Conservation (phyloP, 2,329 filamentous ascomycete genomes). For the Hawksworthiomyces lignivorus region DNA sequence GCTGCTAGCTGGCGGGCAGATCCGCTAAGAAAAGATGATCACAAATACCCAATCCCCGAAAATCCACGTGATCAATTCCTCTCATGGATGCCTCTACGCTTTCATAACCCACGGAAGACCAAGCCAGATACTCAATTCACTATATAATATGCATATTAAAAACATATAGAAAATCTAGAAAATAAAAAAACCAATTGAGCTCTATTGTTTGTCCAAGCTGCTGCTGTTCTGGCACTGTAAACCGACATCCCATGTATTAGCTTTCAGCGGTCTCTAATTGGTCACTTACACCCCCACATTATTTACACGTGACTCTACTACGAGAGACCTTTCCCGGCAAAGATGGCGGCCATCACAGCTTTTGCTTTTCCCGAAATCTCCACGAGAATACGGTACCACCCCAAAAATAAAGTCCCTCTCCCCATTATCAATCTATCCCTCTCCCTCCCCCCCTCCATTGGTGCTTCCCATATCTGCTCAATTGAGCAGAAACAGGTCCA, state of each 20-base stretch:
- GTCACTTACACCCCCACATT: neutral
- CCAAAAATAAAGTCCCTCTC: neutral
- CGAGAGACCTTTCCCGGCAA: conserved; percentile 9
- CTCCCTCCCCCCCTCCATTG: neutral
- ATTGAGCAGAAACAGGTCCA: conserved; percentile 4
- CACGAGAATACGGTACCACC: conserved; percentile 12
- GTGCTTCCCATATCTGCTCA: conserved; percentile 5
- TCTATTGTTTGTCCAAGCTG: no score
- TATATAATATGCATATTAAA: no score
- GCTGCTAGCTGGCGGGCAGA: no score
- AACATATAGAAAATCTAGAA: no score
- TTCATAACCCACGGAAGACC: no score
- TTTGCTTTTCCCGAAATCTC: conserved; percentile 12
- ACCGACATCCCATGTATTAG: conserved; percentile 17
- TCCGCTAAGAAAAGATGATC: no score
- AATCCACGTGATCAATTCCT: no score
- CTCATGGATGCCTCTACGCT: no score
- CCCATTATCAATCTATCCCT: neutral
- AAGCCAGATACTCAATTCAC: no score
- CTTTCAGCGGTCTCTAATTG: conserved; percentile 15
- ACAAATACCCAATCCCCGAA: no score
- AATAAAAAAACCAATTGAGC: no score
- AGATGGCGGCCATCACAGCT: conserved; percentile 7
- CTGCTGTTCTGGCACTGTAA: neutral
- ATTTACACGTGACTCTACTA: conserved; percentile 9